Percentiles rank a stretch among this genome's conserved stretches.
These are phyloP conservation scores for Amylocystis lapponica DNA, from an alignment of 768 basidiomycete genomes.

Conservation along the genomic window DNA sequence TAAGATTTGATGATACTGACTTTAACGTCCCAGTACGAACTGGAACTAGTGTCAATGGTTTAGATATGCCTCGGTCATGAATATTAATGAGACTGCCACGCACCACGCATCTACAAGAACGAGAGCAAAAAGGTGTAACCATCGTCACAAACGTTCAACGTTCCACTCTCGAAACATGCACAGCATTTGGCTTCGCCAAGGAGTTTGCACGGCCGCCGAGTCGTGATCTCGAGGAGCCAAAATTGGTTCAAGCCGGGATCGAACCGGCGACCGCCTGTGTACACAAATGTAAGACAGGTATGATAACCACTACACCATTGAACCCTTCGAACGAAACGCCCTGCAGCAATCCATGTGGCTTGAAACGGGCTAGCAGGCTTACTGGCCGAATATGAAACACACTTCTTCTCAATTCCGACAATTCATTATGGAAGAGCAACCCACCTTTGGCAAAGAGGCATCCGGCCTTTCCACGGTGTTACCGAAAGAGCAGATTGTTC, in stretches of 20 bases:
- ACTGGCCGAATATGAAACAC: background rate
- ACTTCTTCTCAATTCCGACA: background rate
- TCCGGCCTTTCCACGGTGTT: background rate
- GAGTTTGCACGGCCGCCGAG: no score
- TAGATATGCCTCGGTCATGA: no score
- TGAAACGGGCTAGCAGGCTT: no score
- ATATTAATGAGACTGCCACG: no score
- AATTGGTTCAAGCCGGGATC: conserved; percentile 17
- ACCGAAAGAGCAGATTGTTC: conserved; percentile 37
- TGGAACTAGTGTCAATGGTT: no score
- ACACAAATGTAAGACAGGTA: conserved; percentile 12
- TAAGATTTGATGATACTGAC: no score
- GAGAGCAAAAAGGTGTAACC: no score
- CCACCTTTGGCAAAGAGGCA: background rate
- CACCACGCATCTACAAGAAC: no score
- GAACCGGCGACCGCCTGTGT: conserved; percentile 18
- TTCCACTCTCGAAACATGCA: no score
- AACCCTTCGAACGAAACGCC: conserved; percentile 1
- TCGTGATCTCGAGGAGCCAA: background rate
- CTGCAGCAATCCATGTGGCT: background rate
- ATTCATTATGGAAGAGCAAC: background rate
- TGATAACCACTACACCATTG: conserved; percentile 19
- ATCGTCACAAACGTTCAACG: no score
- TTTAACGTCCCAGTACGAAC: no score
- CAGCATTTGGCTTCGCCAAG: no score